Evolutionary conservation across 2,329 filamentous ascomycete species (phyloP).

Genomic region (Claviceps citrina): DNA sequence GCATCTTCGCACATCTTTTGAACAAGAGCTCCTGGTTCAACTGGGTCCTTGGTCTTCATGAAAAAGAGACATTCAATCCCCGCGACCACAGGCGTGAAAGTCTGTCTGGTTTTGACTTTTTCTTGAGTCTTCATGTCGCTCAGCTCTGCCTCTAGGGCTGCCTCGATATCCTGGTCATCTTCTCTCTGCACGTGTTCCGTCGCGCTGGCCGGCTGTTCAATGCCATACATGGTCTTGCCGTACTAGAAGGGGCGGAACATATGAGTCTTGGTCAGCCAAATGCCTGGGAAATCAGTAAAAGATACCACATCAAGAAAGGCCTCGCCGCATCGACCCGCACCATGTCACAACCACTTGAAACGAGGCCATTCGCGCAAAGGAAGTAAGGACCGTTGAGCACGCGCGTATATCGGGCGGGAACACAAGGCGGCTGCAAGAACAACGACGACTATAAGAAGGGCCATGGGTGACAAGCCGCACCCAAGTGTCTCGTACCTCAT

Average conservation of each 20-base stretch:
- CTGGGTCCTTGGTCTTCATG: slow-evolving; percentile 38
- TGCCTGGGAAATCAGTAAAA: not conserved
- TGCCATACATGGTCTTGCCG: slow-evolving; percentile 44
- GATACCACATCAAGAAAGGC: no score
- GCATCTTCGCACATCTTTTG: slow-evolving; percentile 41
- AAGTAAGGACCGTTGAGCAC: not conserved
- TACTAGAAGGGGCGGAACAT: slow-evolving; percentile 31
- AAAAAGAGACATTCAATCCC: slow-evolving; percentile 50
- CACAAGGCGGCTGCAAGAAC: not conserved
- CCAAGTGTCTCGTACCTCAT: slow-evolving; percentile 35
- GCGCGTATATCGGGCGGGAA: not conserved
- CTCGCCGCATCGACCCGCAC: not conserved
- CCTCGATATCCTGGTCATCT: slow-evolving; percentile 51
- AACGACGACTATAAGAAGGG: not conserved
- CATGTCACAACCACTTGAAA: no score
- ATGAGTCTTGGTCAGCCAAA: not conserved
- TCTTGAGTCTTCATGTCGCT: slow-evolving; percentile 36
- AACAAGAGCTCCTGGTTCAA: slow-evolving; percentile 40
- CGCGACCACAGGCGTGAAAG: slow-evolving; percentile 38
- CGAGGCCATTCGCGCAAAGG: not conserved
- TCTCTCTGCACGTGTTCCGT: slow-evolving; percentile 25
- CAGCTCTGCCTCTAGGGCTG: slow-evolving; percentile 58
- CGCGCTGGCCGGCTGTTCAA: slow-evolving; percentile 23
- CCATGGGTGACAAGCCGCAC: not conserved
- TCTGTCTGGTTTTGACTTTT: slow-evolving; percentile 26